phyloP scores from a whole-genome alignment of 2,329 filamentous ascomycete genomes.

The Verticillium albo-atrum region DNA sequence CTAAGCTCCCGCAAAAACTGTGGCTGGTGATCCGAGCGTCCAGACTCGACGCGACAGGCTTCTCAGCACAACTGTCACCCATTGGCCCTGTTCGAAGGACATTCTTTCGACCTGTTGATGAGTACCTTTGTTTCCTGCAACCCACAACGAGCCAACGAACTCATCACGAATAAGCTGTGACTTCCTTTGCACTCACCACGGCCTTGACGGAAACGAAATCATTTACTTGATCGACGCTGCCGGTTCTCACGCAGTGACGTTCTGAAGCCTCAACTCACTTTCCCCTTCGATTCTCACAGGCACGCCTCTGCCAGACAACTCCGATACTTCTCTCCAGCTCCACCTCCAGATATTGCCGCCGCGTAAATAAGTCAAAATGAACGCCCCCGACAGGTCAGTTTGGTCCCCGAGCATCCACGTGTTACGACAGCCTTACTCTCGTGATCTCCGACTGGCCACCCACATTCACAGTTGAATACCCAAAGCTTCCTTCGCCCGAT shows the following conservation, averaged over 20 bases:
- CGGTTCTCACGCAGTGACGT: neutral
- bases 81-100: neutral
- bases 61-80: neutral
- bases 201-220: no score
- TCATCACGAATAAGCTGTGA: neutral
- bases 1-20: neutral
- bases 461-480: no score
- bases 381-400: conserved; percentile 5
- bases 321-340: neutral
- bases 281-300: neutral
- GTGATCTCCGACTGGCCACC: no score
- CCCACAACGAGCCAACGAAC: neutral
- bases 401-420: neutral
- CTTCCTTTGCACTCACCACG: neutral
- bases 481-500: neutral
- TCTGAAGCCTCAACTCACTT: neutral
- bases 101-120: neutral
- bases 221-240: neutral
- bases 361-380: neutral
- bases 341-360: neutral
- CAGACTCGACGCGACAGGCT: neutral
- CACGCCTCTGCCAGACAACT: neutral
- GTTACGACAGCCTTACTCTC: no score
- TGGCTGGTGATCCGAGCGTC: neutral
- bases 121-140: neutral